These are phyloP conservation scores for Wickerhamiella pararugosa DNA, from an alignment of 1,139 yeast genomes.

Conservation along the genomic window DNA sequence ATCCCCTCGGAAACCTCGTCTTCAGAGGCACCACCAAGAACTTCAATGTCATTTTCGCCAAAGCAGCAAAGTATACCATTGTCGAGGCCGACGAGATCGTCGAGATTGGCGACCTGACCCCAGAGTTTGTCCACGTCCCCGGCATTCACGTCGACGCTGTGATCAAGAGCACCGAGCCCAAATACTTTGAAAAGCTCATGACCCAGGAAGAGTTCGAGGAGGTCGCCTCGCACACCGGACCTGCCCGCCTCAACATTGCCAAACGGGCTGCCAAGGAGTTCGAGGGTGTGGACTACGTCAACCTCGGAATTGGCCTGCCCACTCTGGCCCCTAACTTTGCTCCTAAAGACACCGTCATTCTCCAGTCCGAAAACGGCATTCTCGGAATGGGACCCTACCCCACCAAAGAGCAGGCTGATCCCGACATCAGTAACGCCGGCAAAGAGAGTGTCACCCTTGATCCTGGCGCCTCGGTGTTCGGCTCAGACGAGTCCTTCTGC, in stretches of 20 bases:
- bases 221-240: not conserved
- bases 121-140: slow-evolving; percentile 36
- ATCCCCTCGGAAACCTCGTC: slow-evolving; percentile 34
- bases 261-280: slow-evolving; percentile 35
- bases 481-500: slow-evolving; percentile 37
- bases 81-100: slow-evolving; percentile 41
- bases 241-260: slow-evolving; percentile 28
- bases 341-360: slow-evolving; percentile 28
- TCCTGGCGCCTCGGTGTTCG: slow-evolving; percentile 34
- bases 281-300: slow-evolving; percentile 31
- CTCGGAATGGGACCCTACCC: slow-evolving; percentile 39
- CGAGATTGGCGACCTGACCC: slow-evolving; percentile 32
- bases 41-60: slow-evolving; percentile 34
- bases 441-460: slow-evolving; percentile 36
- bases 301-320: slow-evolving; percentile 38
- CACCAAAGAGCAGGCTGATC: slow-evolving; percentile 30
- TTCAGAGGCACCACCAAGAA: slow-evolving; percentile 35
- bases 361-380: slow-evolving; percentile 38
- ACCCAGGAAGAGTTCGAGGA: slow-evolving; percentile 1
- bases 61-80: slow-evolving; percentile 33
- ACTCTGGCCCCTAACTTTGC: slow-evolving; percentile 34
- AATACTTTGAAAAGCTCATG: slow-evolving; percentile 29
- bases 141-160: slow-evolving; percentile 32
- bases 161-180: slow-evolving; percentile 30
- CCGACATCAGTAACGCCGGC: slow-evolving; percentile 38